Evolutionary conservation across 257 asterid genomes (phyloP).

Genomic region (Solanum sejunctum): DNA sequence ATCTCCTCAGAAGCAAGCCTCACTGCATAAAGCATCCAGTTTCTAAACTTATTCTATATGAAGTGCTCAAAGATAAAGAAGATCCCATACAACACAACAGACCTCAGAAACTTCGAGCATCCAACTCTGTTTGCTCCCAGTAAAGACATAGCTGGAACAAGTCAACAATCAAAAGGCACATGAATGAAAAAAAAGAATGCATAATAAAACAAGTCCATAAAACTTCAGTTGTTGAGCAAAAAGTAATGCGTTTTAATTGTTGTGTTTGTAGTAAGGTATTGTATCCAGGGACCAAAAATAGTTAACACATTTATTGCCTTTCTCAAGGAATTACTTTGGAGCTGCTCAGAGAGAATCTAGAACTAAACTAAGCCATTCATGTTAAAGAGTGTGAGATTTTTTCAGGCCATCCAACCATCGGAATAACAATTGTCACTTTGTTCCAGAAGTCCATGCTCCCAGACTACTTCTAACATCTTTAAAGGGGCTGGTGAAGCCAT

Average conservation of each 20-base stretch:
- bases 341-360: neutral
- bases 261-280: neutral
- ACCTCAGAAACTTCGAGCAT: neutral
- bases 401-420: neutral
- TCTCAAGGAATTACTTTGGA: neutral
- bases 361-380: neutral
- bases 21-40: slow-evolving; percentile 38
- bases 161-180: neutral
- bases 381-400: neutral
- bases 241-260: neutral
- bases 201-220: neutral
- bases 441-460: neutral
- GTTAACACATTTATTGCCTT: neutral
- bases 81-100: neutral
- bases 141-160: neutral
- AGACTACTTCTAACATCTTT: neutral
- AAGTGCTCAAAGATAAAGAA: neutral
- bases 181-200: neutral
- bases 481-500: neutral
- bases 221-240: neutral
- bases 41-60: neutral
- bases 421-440: neutral
- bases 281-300: neutral
- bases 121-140: neutral
- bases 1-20: slow-evolving; percentile 84